Percentiles rank a stretch among this genome's conserved stretches.
Evolutionary conservation across 345 rosid genomes (phyloP).

Genomic region (Nasturtium officinale): DNA sequence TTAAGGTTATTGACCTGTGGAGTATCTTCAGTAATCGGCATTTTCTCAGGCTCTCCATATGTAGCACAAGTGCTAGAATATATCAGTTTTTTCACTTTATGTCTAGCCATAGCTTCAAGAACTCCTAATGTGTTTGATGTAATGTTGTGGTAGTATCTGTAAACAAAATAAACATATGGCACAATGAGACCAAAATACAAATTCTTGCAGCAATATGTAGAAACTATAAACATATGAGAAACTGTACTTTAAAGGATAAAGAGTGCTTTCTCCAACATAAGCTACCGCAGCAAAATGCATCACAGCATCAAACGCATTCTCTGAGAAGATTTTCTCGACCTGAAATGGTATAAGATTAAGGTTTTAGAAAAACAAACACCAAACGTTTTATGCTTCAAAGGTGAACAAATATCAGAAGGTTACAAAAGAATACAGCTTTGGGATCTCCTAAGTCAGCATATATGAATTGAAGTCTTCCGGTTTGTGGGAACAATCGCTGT

Average conservation of each 20-base stretch:
- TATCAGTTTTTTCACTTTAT: conserved; percentile 77
- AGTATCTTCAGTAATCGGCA: conserved; percentile 97
- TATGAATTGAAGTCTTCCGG: conserved; percentile 90
- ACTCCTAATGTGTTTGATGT: conserved; percentile 92
- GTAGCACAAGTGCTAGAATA: conserved; percentile 99
- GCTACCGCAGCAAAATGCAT: conserved; percentile 99
- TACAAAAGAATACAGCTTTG: conserved; percentile 59
- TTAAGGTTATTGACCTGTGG: conserved; percentile 55
- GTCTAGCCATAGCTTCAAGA: conserved; percentile 85
- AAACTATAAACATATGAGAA: not conserved
- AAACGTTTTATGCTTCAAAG: not conserved
- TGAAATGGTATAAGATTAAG: conserved; percentile 29
- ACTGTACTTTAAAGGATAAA: conserved; percentile 81
- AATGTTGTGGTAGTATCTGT: conserved; percentile 94
- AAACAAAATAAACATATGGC: conserved; percentile 21
- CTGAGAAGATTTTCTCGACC: conserved; percentile 85
- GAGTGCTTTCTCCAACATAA: conserved; percentile 98
- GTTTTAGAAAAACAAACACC: conserved; percentile 42
- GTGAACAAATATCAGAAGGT: not conserved
- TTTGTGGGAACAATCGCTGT: conserved; percentile 82
- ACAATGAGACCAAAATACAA: conserved; percentile 19
- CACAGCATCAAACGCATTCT: conserved; percentile 95
- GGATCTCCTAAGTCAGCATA: conserved; percentile 90
- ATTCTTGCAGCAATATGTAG: not conserved
- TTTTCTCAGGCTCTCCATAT: conserved; percentile 94